Conservation (phyloP, 805 yeast species). For the Suhomyces canberraensis region DNA sequence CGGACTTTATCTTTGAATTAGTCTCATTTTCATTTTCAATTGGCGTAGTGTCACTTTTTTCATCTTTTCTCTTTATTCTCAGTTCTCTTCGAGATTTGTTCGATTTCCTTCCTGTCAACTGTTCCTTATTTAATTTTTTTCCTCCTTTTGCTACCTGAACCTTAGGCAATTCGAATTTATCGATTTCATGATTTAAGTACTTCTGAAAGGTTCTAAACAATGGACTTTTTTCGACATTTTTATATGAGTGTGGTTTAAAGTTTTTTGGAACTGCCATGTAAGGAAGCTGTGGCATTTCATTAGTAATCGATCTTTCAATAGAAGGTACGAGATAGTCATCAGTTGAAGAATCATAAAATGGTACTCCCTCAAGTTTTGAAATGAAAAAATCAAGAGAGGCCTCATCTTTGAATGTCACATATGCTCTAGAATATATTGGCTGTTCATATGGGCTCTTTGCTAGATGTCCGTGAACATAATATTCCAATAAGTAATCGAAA, state of each 20-base stretch:
- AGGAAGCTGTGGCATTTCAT: conserved; percentile 33
- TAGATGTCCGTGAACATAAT: conserved; percentile 17
- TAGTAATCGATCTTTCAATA: conserved; percentile 32
- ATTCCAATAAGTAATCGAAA: conserved; percentile 1
- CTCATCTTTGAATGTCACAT: conserved; percentile 12
- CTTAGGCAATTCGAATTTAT: conserved; percentile 5
- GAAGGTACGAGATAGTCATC: conserved; percentile 30
- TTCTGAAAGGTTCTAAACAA: conserved; percentile 17
- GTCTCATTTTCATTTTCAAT: too few relatives aligned
- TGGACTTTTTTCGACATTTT: conserved; percentile 10
- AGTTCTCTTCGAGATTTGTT: conserved; percentile 1
- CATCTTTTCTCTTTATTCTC: conserved; percentile 1
- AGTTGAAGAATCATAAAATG: conserved; percentile 23
- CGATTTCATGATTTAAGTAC: conserved; percentile 13
- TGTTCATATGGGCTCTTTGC: conserved; percentile 16
- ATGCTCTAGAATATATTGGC: conserved; percentile 18
- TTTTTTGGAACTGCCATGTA: too few relatives aligned
- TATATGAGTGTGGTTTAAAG: not conserved
- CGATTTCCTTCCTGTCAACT: conserved; percentile 7
- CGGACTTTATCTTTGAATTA: conserved; percentile 6
- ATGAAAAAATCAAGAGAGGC: conserved; percentile 9
- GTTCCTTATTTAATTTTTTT: conserved; percentile 10
- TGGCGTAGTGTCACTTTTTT: not conserved
- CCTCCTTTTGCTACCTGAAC: conserved; percentile 1
- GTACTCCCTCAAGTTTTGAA: conserved; percentile 12